Evolutionary conservation across 2,329 filamentous ascomycete genomes (phyloP), one percentile per base, ranked within the genome.

Genomic region (Paecilomyces sp.): DNA sequence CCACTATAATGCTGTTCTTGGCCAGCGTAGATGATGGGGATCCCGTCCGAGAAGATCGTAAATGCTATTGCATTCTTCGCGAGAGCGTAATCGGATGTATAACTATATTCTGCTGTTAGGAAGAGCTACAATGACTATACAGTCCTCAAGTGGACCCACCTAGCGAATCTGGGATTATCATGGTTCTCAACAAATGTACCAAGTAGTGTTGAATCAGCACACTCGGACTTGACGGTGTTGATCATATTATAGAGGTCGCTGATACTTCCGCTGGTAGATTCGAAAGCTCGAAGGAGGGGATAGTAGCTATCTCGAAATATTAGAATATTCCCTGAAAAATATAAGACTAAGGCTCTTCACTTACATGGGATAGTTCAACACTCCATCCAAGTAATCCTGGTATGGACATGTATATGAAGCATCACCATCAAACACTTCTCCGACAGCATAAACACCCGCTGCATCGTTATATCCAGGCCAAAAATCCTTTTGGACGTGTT

Each of bases 11-110:
- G 83, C 67, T 88, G 86, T 70, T 89, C 87, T 60, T 86, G 84
- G n/a, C 86, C 87, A 59, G 87, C 81, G 71, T 88, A 89, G 57
- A 88, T 67, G 56, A 88, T 85, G 1, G 85, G 86, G 57, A 88
- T 85, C 2, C 86, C 86, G 57, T 87, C 73, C 1, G 73, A 66
- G 4, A 89, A 77, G 52, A 89, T 80, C 12, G 82, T 80, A 65
- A 84, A 88, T 0, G 85, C 79, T 50, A 88, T 77, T 1, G 82
- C 80, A 65, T 88, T 89, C 71, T 85, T 84, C 25, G 85, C 81
- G 1, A 85, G 77, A 3, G 71, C 68, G 5, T 66, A 65, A 57
- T 74, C 72, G 15, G 60, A 55, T 7, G 72, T 74, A 60, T 74
- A 73, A 8, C 69, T 67, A 15, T 15, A 47, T 22, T 18, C 9